Percentiles rank a stretch among this genome's conserved stretches.
Evolutionary conservation across 768 basidiomycete genomes (phyloP).

Genomic region (Lactifluus piperatus): DNA sequence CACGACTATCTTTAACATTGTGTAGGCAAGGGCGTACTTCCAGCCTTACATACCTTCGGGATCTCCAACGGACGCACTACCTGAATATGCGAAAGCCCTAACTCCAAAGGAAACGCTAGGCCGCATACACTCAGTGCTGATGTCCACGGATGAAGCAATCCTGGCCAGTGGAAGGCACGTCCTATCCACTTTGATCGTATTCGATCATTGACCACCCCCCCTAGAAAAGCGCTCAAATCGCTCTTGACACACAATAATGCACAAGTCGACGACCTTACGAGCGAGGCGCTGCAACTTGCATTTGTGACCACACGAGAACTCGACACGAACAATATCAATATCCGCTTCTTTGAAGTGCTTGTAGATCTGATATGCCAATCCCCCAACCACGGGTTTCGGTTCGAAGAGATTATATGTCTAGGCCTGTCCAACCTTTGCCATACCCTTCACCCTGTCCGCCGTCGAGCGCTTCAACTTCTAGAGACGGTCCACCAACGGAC

Average conservation of each 20-base stretch:
- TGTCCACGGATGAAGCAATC: conserved; percentile 43
- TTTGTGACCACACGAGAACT: conserved; percentile 49
- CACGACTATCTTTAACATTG: conserved; percentile 1
- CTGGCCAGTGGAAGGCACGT: conserved; percentile 60
- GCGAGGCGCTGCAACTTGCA: conserved; percentile 59
- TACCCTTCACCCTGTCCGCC: conserved; percentile 50
- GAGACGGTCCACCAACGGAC: conserved; percentile 62
- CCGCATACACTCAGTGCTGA: conserved; percentile 59
- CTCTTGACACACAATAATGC: conserved; percentile 48
- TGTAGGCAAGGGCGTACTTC: conserved; percentile 72
- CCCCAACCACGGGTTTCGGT: conserved; percentile 52
- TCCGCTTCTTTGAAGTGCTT: conserved; percentile 71
- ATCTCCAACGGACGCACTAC: conserved; percentile 55
- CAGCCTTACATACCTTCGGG: conserved; percentile 47
- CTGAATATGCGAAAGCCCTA: conserved; percentile 47
- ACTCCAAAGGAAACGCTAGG: conserved; percentile 48
- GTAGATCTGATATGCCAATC: conserved; percentile 54
- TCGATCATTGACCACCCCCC: conserved; percentile 12
- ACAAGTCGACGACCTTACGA: conserved; percentile 46
- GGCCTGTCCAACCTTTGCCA: conserved; percentile 83
- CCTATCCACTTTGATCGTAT: background rate
- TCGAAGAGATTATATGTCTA: conserved; percentile 67
- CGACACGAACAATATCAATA: conserved; percentile 46
- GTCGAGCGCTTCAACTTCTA: conserved; percentile 70
- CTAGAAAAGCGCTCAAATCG: conserved; percentile 68